phyloP scores from a whole-genome alignment of 257 asterid species.

The Galeopsis tetrahit region DNA sequence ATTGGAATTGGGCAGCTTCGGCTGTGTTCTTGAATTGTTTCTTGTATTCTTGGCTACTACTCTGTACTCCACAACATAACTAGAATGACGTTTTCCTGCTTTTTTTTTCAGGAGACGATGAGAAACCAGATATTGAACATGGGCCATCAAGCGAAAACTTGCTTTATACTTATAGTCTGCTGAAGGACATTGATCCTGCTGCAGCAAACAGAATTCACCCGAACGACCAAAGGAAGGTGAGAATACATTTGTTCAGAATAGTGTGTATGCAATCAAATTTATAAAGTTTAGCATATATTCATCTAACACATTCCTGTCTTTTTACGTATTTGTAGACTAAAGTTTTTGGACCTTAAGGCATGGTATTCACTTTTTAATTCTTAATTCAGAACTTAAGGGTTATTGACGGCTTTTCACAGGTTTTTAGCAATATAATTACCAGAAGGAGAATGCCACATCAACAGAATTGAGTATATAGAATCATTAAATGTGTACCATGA shows the following conservation, averaged over 20 bases:
- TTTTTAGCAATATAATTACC: neutral
- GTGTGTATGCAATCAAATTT: neutral
- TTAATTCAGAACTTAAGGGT: slow-evolving; percentile 12
- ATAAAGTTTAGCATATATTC: neutral
- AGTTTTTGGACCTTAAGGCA: neutral
- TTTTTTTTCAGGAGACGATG: slow-evolving; percentile 51
- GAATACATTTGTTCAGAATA: slow-evolving; percentile 1
- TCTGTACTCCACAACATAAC: too few relatives aligned
- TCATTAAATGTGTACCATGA: neutral
- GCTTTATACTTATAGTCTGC: slow-evolving; percentile 51
- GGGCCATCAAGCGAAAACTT: slow-evolving; percentile 36
- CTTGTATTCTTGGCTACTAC: too few relatives aligned
- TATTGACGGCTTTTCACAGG: slow-evolving; percentile 1
- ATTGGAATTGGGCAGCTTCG: too few relatives aligned
- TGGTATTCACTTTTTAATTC: neutral
- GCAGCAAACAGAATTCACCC: slow-evolving; percentile 93
- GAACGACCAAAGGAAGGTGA: slow-evolving; percentile 88
- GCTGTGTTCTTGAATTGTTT: too few relatives aligned
- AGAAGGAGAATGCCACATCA: neutral
- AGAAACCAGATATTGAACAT: slow-evolving; percentile 45
- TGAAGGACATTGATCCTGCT: slow-evolving; percentile 77
- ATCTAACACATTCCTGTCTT: neutral
- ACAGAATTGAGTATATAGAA: neutral
- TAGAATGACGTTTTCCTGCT: slow-evolving; percentile 20
- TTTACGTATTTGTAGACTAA: neutral